These are phyloP conservation scores for Solanum chilense DNA, from an alignment of 257 asterid genomes.

Conservation along the genomic window DNA sequence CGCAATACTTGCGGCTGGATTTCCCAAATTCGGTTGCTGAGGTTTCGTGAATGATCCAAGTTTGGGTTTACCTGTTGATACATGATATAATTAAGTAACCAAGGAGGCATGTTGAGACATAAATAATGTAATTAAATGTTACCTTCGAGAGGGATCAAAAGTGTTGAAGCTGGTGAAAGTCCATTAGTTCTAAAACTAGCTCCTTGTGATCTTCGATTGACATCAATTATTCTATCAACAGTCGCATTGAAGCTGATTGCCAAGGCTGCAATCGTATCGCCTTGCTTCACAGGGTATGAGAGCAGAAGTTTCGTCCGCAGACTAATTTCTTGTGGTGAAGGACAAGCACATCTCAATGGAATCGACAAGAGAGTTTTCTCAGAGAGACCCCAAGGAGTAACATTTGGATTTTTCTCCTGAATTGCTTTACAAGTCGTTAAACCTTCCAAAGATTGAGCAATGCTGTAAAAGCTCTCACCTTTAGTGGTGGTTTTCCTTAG, in stretches of 20 bases:
- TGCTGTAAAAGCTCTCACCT: constrained; percentile 42
- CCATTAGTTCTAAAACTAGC: constrained; percentile 9
- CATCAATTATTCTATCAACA: constrained; percentile 21
- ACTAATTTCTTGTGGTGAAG: constrained; percentile 12
- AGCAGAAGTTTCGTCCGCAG: constrained; percentile 12
- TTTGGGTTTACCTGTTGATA: constrained; percentile 10
- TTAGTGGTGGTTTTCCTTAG: constrained; percentile 17
- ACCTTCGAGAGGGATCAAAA: constrained; percentile 28
- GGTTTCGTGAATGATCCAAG: constrained; percentile 7
- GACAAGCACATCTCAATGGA: constrained; percentile 50
- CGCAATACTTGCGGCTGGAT: constrained; percentile 17
- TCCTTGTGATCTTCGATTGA: constrained; percentile 15
- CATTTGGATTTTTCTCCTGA: constrained; percentile 26
- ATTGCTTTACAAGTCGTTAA: constrained; percentile 37
- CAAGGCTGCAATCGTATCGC: constrained; percentile 28
- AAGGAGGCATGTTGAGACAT: background rate
- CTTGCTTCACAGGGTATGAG: constrained; percentile 42
- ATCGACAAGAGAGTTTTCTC: constrained; percentile 16
- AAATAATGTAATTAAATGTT: background rate
- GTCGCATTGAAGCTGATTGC: constrained; percentile 30
- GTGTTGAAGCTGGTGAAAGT: constrained; percentile 29
- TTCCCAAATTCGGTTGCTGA: constrained; percentile 7
- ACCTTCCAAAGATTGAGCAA: constrained; percentile 42
- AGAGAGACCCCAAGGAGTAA: constrained; percentile 15
- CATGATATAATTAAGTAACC: background rate